Base-by-base conservation (phyloP, 345 rosid genomes). In the Hibiscus syriacus region DNA sequence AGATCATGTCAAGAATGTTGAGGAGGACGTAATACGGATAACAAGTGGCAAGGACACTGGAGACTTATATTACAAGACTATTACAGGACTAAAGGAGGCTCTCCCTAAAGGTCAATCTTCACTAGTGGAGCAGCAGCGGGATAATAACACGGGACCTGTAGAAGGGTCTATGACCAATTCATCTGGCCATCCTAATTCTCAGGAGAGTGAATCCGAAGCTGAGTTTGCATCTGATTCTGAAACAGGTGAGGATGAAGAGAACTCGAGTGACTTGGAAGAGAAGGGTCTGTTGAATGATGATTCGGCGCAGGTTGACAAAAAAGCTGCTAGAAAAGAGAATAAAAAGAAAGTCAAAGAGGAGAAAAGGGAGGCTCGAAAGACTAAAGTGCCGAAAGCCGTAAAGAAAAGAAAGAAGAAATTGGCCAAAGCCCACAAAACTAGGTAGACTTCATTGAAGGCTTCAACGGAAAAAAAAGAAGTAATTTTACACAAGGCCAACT, bases 331-430 rank as follows among this genome's bases (percentile, higher is more conserved):
- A 77, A 94, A 94, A 81, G 98, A 89, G 84, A 76, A 94, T 62
- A 94, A 94, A 72, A 94, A 86, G 97, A 94, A 88, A 77, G 98
- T 94, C 1, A 94, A 85, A 76, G 99, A 94, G 73, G 99, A 91
- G 76, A 91, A 86, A 78, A 82, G 96, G 74, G 99, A 94, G 50
- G 76, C 92, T 53, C 80, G 98, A 67, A 94, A 91, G 80, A 94
- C 56, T 1, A 94, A 94, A 77, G 82, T 80, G 46, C 98, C 98
- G 0, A 94, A 94, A 81, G 87, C 97, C 63, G 77, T 86, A 4
- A 94, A 91, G 98, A 94, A 89, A 74, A 75, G 96, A 69, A 87
- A 89, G 77, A 91, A 90, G 83, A 92, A 92, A 80, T 7, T 85
- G 55, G 83, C 90, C 49, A 93, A 87, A 79, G 78, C 92, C n/a